phyloP scores from a whole-genome alignment of 1,284 basidiomycete species.

The Agroathelia rolfsii region DNA sequence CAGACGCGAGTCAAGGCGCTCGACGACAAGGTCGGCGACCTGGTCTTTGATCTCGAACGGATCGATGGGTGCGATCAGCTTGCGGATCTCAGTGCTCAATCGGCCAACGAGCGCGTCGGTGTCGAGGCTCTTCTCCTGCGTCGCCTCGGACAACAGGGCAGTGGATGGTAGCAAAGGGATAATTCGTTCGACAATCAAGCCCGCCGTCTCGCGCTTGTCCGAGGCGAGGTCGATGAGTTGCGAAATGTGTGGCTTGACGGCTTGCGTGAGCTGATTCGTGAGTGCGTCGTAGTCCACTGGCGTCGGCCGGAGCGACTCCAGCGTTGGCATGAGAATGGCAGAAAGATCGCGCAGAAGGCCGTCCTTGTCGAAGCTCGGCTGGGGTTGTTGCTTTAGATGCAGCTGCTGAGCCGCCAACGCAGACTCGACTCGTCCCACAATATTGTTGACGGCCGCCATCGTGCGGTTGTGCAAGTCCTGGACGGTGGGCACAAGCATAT shows the following conservation, averaged over 20 bases:
- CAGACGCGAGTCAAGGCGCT: constrained; percentile 68
- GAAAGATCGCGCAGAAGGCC: constrained; percentile 50
- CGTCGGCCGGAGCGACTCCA: constrained; percentile 48
- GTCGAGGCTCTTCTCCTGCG: constrained; percentile 43
- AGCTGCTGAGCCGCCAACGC: no score
- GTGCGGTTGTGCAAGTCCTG: no score
- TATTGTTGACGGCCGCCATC: no score
- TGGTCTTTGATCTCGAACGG: constrained; percentile 78
- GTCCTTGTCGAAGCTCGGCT: constrained; percentile 26
- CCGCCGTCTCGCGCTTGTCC: constrained; percentile 76
- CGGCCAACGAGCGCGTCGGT: constrained; percentile 44
- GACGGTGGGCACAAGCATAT: no score
- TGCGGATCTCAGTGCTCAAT: constrained; percentile 56
- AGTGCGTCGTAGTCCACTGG: constrained; percentile 68
- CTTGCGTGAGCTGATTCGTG: constrained; percentile 63
- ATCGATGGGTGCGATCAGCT: constrained; percentile 63
- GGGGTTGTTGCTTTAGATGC: constrained; percentile 9
- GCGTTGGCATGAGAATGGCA: constrained; percentile 46
- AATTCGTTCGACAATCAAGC: constrained; percentile 66
- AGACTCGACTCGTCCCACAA: constrained; percentile 15
- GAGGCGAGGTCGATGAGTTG: constrained; percentile 79
- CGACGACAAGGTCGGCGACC: constrained; percentile 75
- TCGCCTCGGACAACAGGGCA: constrained; percentile 24
- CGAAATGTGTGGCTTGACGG: constrained; percentile 78
- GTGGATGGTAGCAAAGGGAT: constrained; percentile 56